Conservation (phyloP, 1,139 yeast species). For the Geotrichum citri-aurantii region DNA sequence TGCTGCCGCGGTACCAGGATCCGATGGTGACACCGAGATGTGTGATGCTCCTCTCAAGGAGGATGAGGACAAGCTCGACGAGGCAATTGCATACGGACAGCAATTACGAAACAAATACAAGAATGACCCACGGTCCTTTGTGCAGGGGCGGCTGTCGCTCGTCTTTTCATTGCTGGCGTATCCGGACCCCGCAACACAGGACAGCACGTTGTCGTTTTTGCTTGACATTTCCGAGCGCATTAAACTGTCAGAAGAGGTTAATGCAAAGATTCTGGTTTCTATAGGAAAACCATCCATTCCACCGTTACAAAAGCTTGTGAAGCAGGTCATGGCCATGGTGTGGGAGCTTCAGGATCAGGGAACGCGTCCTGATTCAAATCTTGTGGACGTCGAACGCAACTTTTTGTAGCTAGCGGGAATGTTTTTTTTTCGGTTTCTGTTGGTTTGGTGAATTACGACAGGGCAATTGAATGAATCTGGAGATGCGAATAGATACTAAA, state of each 20-base stretch:
- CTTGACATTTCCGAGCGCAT: constrained; percentile 37
- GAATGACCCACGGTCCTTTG: constrained; percentile 30
- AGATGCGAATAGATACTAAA: background rate
- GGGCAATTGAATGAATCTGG: background rate
- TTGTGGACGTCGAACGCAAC: background rate
- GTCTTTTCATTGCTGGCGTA: constrained; percentile 50
- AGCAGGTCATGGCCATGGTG: constrained; percentile 34
- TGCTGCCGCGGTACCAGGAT: background rate
- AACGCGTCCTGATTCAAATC: constrained; percentile 10
- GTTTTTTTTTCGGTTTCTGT: constrained; percentile 27
- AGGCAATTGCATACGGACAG: constrained; percentile 46
- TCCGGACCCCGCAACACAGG: constrained; percentile 31
- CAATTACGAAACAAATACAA: constrained; percentile 40
- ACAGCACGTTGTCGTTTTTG: constrained; percentile 33
- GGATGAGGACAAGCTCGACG: constrained; percentile 29
- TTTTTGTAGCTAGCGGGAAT: constrained; percentile 7
- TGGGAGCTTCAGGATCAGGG: constrained; percentile 32
- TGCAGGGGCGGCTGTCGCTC: constrained; percentile 36
- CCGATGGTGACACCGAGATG: constrained; percentile 4
- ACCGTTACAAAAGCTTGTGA: constrained; percentile 37
- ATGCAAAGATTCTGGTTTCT: constrained; percentile 39
- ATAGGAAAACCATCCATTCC: constrained; percentile 42
- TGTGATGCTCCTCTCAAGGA: constrained; percentile 14
- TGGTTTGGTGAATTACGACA: background rate
- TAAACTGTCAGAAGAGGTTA: constrained; percentile 42